Evolutionary conservation across 2,329 filamentous ascomycete species (phyloP).

Genomic region (Endocalyx cinctus): DNA sequence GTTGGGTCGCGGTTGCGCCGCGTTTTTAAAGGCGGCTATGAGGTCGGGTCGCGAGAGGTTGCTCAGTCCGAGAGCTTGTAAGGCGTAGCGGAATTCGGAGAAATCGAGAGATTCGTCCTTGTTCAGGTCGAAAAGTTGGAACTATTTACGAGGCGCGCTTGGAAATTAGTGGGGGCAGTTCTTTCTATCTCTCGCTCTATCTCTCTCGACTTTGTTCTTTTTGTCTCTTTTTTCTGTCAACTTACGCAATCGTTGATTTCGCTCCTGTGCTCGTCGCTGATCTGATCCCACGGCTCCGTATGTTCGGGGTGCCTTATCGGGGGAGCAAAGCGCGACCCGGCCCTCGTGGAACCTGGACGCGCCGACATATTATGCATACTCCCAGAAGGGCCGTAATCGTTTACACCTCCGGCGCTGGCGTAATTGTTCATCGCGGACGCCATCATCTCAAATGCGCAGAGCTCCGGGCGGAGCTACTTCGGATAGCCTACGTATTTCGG

Average conservation of each 20-base stretch:
- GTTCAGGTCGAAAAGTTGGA: constrained; percentile 93
- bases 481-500: too few relatives aligned
- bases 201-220: too few relatives aligned
- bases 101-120: constrained; percentile 93
- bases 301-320: constrained; percentile 24
- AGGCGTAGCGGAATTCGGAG: constrained; percentile 94
- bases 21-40: constrained; percentile 71
- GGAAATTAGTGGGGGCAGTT: too few relatives aligned
- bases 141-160: constrained; percentile 61
- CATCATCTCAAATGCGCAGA: too few relatives aligned
- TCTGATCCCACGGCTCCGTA: constrained; percentile 33
- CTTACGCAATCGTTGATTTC: constrained; percentile 91
- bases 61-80: constrained; percentile 85
- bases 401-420: constrained; percentile 16
- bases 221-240: constrained; percentile 16
- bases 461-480: too few relatives aligned
- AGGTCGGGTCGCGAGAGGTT: constrained; percentile 84
- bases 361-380: constrained; percentile 22
- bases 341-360: constrained; percentile 22
- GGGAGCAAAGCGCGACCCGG: constrained; percentile 24
- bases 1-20: constrained; percentile 67
- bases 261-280: constrained; percentile 85
- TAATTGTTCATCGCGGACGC: constrained; percentile 25
- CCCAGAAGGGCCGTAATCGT: background rate
- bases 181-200: too few relatives aligned